A percentile compares a stretch with the other conserved stretches of the same genome.
Evolutionary conservation across 441 rosid species (phyloP).

Genomic region (Adansonia rubrostipa): DNA sequence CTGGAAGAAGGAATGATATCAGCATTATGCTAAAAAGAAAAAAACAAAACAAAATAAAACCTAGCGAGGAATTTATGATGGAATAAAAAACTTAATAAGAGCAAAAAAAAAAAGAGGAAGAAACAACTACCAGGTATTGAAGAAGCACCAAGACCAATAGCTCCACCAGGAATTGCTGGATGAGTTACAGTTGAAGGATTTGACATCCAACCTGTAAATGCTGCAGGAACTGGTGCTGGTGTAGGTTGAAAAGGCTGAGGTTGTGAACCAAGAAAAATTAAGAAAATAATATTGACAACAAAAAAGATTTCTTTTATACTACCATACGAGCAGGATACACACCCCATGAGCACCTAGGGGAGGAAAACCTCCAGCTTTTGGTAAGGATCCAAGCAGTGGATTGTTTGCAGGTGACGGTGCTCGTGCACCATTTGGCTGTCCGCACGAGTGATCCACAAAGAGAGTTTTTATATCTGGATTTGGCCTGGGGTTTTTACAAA

Average conservation of each 20-base stretch:
- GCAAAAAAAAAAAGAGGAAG: conserved; percentile 3
- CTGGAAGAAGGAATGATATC: no score
- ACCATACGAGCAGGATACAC: conserved; percentile 14
- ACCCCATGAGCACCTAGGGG: conserved; percentile 68
- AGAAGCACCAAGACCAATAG: conserved; percentile 56
- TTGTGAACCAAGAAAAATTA: conserved; percentile 22
- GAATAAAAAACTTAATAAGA: background rate
- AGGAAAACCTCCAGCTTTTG: conserved; percentile 67
- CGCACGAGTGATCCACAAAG: conserved; percentile 76
- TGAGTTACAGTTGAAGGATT: conserved; percentile 66
- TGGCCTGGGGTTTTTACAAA: conserved; percentile 78
- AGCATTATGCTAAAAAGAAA: background rate
- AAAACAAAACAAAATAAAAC: no score
- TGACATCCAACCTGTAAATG: conserved; percentile 88
- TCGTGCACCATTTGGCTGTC: conserved; percentile 70
- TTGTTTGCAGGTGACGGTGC: conserved; percentile 79
- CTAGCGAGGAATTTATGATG: background rate
- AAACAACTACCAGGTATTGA: conserved; percentile 52
- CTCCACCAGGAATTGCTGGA: conserved; percentile 69
- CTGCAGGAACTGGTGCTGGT: conserved; percentile 63
- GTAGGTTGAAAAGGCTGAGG: conserved; percentile 73
- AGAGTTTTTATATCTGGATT: conserved; percentile 83
- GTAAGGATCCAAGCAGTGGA: conserved; percentile 62
- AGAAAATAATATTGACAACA: no score
- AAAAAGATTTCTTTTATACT: background rate